Conservation (phyloP, 352 stramenopile genomes). For the Aphanomyces cochlioides region DNA sequence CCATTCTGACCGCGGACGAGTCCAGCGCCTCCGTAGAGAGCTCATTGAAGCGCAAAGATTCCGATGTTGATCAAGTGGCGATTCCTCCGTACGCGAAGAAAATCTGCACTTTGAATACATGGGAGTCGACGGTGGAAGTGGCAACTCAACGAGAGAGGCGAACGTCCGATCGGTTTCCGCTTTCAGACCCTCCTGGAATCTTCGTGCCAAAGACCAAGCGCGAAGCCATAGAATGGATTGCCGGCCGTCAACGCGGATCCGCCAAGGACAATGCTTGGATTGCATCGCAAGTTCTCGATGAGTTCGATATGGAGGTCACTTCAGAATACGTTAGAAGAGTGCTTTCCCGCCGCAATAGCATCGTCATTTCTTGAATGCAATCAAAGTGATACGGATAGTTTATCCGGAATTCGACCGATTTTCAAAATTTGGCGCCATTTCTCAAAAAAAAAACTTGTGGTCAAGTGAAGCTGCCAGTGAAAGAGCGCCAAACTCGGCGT, state of each 20-base stretch:
- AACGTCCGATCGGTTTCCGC: neutral
- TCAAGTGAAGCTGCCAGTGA: too few relatives aligned
- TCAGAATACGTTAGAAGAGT: neutral
- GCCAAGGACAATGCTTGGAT: neutral
- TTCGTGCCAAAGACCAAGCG: constrained; percentile 11
- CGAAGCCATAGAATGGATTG: neutral
- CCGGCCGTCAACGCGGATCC: neutral
- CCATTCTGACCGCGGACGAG: neutral
- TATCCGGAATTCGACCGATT: too few relatives aligned
- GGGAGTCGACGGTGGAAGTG: too few relatives aligned
- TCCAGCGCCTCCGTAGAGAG: neutral
- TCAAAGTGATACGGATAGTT: too few relatives aligned
- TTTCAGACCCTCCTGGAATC: neutral
- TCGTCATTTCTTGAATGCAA: neutral
- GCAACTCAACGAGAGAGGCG: neutral
- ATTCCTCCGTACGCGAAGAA: neutral
- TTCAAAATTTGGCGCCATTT: too few relatives aligned
- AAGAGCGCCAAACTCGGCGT: too few relatives aligned
- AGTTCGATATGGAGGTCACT: neutral
- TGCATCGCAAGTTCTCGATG: neutral
- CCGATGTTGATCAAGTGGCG: neutral
- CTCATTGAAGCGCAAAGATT: neutral
- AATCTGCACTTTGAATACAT: neutral
- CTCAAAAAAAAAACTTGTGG: too few relatives aligned
- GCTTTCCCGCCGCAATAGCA: neutral